Evolutionary conservation across 768 basidiomycete genomes (phyloP).

Genomic region (Lentinula detonsa): DNA sequence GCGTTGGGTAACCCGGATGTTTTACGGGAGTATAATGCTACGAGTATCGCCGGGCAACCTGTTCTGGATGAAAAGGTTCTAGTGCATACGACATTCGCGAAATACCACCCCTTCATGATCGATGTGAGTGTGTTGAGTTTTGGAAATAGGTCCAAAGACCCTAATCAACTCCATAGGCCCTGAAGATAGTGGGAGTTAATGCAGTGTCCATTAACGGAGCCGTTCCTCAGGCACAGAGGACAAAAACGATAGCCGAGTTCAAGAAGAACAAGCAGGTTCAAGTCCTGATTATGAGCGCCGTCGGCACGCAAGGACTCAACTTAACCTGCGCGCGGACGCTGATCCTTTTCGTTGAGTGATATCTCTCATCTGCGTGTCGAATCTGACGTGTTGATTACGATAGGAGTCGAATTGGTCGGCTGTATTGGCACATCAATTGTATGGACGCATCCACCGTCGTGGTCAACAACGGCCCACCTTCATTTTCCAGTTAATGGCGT

Average conservation of each 20-base stretch:
- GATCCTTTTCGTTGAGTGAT: neutral
- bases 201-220: neutral
- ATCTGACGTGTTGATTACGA: no score
- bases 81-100: neutral
- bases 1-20: neutral
- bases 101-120: neutral
- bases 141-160: no score
- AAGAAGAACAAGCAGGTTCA: neutral
- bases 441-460: neutral
- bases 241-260: neutral
- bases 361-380: no score
- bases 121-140: neutral
- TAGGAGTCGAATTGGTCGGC: conserved; percentile 3
- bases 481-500: neutral
- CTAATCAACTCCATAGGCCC: no score
- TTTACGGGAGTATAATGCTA: neutral
- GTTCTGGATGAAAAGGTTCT: neutral
- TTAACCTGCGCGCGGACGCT: neutral
- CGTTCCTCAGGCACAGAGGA: neutral
- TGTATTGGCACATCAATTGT: neutral
- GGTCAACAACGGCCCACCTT: conserved; percentile 1
- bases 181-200: neutral
- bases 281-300: conserved; percentile 1
- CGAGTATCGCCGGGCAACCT: neutral
- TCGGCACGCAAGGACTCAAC: conserved; percentile 2